These are phyloP conservation scores for Linum tenue DNA, from an alignment of 345 rosid species.

Conservation along the genomic window DNA sequence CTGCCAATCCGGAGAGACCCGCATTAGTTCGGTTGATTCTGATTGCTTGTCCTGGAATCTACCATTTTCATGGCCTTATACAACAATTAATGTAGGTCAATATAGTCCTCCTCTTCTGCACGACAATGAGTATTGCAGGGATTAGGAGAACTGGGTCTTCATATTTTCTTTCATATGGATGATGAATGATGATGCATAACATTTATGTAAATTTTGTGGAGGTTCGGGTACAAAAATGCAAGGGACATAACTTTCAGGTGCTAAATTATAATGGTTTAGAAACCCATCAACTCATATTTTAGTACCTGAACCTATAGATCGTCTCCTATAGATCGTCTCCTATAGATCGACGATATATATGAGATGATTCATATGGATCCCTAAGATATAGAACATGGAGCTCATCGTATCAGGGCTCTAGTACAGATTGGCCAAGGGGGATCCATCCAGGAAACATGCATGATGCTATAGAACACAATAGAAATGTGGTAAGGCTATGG, in stretches of 20 bases:
- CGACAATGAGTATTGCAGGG: slow-evolving; percentile 9
- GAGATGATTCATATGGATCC: slow-evolving; percentile 35
- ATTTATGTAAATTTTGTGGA: too few species aligned
- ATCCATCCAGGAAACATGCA: not conserved
- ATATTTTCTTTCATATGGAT: not conserved
- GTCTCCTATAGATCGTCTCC: too few species aligned
- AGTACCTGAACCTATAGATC: too few species aligned
- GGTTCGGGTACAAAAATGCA: too few species aligned
- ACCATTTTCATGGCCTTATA: slow-evolving; percentile 36
- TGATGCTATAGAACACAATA: not conserved
- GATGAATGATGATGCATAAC: too few species aligned
- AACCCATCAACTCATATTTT: too few species aligned
- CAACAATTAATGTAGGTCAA: slow-evolving; percentile 80
- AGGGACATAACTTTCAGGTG: too few species aligned
- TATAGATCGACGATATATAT: not conserved
- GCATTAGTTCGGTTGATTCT: not conserved
- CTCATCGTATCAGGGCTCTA: not conserved
- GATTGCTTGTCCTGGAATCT: not conserved
- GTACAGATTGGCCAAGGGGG: slow-evolving; percentile 30
- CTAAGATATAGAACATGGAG: not conserved
- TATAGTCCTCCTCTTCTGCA: slow-evolving; percentile 78
- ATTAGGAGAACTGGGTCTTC: slow-evolving; percentile 14
- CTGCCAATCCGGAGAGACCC: not conserved
- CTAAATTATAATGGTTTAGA: too few species aligned
- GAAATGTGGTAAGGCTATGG: not conserved